phyloP scores from a whole-genome alignment of 208 protist species.

The Phytomonas sp. region DNA sequence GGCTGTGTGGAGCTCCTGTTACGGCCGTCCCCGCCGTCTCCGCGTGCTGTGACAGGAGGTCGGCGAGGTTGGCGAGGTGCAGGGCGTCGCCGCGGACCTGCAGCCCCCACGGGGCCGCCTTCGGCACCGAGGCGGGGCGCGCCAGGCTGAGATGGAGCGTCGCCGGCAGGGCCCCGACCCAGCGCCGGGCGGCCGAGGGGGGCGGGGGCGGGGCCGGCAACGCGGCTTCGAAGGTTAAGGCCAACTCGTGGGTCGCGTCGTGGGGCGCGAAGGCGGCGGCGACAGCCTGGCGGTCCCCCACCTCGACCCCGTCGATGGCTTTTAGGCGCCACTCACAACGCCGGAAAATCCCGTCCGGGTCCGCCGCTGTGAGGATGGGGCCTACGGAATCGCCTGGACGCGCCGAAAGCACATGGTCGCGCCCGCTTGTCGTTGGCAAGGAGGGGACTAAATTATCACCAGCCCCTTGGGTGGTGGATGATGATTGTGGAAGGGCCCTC shows the following conservation, averaged over 20 bases:
- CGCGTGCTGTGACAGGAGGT: conserved; percentile 24
- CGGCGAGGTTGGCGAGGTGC: conserved; percentile 32
- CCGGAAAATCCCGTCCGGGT: conserved; percentile 6
- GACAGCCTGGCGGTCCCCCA: conserved; percentile 22
- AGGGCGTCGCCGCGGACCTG: conserved; percentile 26
- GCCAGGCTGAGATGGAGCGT: conserved; percentile 22
- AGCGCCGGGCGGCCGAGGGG: conserved; percentile 11
- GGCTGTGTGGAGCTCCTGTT: not conserved
- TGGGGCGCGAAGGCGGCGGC: conserved; percentile 24
- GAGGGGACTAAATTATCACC: too few species aligned
- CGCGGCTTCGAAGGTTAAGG: conserved; percentile 16
- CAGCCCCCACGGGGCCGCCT: conserved; percentile 27
- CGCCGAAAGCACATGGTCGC: too few species aligned
- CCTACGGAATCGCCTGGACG: too few species aligned
- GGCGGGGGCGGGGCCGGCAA: not conserved
- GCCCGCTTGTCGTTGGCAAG: too few species aligned
- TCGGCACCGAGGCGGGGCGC: conserved; percentile 12
- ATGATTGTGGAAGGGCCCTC: too few species aligned
- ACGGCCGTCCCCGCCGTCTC: not conserved
- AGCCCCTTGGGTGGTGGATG: too few species aligned
- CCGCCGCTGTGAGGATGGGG: too few species aligned
- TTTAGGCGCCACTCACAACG: conserved; percentile 21
- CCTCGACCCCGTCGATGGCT: conserved; percentile 17
- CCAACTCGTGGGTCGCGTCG: conserved; percentile 13
- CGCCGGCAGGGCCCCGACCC: conserved; percentile 24